Evolutionary conservation across 179 eudicot species (phyloP).

Genomic region (Beta corolliflora): DNA sequence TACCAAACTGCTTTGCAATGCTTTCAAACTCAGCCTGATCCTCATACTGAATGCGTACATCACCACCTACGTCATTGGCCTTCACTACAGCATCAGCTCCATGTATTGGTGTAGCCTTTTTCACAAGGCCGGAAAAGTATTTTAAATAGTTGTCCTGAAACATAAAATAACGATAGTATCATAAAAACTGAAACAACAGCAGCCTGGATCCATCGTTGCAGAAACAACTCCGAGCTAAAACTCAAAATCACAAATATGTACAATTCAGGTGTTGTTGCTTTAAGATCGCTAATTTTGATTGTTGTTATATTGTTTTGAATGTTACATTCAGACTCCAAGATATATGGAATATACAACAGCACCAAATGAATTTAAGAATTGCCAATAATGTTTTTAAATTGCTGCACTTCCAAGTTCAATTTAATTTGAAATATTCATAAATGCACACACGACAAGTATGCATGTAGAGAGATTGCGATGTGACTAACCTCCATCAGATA

Average conservation of each 20-base stretch:
- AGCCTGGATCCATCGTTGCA: background rate
- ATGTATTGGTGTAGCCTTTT: conserved; percentile 62
- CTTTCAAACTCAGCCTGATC: conserved; percentile 74
- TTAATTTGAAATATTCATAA: background rate
- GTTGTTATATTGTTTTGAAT: background rate
- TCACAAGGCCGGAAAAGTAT: conserved; percentile 73
- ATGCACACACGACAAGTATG: background rate
- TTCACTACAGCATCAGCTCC: conserved; percentile 62
- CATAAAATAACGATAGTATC: background rate
- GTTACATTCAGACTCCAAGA: background rate
- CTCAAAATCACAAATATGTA: background rate
- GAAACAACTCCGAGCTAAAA: background rate
- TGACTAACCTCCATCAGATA: conserved; percentile 77
- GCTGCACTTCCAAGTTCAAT: background rate
- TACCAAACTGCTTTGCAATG: conserved; percentile 88
- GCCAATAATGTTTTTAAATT: background rate
- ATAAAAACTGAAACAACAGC: background rate
- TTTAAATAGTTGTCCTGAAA: conserved; percentile 65
- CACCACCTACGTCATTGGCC: conserved; percentile 65
- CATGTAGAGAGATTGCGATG: background rate
- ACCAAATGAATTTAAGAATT: background rate
- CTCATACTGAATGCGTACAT: conserved; percentile 72
- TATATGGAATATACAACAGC: background rate
- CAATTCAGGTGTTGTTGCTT: background rate
- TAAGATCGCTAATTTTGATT: background rate